Conservation (phyloP, 2,329 filamentous ascomycete species). For the Dichotomopilus funicola region DNA sequence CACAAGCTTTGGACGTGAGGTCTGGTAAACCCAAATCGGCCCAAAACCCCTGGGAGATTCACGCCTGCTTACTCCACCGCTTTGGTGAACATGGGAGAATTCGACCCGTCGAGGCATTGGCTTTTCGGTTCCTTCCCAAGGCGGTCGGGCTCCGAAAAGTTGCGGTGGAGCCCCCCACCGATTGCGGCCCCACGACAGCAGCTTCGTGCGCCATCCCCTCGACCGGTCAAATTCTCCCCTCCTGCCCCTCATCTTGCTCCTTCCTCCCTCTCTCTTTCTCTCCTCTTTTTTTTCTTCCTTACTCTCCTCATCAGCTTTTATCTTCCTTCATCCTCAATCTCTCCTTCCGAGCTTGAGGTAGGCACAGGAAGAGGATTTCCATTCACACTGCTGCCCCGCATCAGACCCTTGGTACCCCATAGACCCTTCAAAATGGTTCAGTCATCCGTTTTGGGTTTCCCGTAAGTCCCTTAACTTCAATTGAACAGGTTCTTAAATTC, state of each 20-base stretch:
- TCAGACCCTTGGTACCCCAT: slow-evolving; percentile 13
- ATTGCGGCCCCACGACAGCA: slow-evolving; percentile 16
- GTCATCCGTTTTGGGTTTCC: slow-evolving; percentile 89
- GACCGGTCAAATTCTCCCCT: slow-evolving; percentile 14
- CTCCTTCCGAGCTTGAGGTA: slow-evolving; percentile 11
- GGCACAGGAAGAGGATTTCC: slow-evolving; percentile 16
- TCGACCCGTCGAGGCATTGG: background rate
- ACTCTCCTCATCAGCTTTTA: slow-evolving; percentile 7
- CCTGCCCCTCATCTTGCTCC: slow-evolving; percentile 9
- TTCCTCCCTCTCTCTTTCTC: slow-evolving; percentile 7
- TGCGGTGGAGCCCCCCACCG: slow-evolving; percentile 17
- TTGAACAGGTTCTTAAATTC: background rate
- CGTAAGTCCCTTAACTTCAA: slow-evolving; percentile 51
- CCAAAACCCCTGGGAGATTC: background rate
- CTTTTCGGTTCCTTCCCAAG: background rate
- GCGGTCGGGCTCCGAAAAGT: slow-evolving; percentile 19
- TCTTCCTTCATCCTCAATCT: slow-evolving; percentile 6
- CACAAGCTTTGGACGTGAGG: background rate
- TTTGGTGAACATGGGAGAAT: background rate
- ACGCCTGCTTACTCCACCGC: slow-evolving; percentile 2
- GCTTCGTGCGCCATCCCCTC: background rate
- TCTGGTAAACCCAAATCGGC: no score
- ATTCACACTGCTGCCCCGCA: slow-evolving; percentile 11
- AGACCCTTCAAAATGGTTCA: slow-evolving; percentile 46
- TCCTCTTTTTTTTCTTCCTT: slow-evolving; percentile 1